Evolutionary conservation across 768 basidiomycete genomes (phyloP).

Genomic region (Podaxis pistillaris): DNA sequence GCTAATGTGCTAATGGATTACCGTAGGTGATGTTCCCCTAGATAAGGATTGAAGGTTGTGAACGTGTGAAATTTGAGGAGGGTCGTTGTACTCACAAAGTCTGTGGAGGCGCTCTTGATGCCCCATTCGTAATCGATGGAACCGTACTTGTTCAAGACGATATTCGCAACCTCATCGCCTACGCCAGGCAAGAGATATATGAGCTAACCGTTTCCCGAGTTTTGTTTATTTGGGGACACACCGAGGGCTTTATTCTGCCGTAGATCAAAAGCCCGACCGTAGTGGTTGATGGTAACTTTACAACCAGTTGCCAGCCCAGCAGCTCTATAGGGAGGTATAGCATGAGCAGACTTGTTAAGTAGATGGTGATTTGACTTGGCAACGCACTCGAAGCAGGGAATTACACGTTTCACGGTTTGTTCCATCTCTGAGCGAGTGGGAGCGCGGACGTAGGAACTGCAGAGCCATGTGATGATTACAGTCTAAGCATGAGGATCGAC

Average conservation of each 20-base stretch:
- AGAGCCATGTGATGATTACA: neutral
- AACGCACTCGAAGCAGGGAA: slow-evolving; percentile 70
- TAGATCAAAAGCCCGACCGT: slow-evolving; percentile 48
- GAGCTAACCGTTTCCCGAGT: neutral
- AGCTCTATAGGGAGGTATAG: slow-evolving; percentile 40
- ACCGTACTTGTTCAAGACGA: slow-evolving; percentile 61
- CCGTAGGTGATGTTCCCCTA: slow-evolving; percentile 79
- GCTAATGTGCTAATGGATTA: slow-evolving; percentile 24
- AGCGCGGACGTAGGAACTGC: slow-evolving; percentile 72
- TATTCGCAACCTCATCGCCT: slow-evolving; percentile 67
- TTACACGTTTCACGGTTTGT: slow-evolving; percentile 55
- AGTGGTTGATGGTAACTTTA: slow-evolving; percentile 38
- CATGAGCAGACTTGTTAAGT: neutral
- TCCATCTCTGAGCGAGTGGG: slow-evolving; percentile 62
- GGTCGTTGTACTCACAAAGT: slow-evolving; percentile 57
- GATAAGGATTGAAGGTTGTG: neutral
- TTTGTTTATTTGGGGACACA: slow-evolving; percentile 19
- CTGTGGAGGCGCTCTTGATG: slow-evolving; percentile 71
- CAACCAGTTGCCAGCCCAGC: slow-evolving; percentile 70
- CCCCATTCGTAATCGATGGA: slow-evolving; percentile 65
- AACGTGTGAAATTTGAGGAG: neutral
- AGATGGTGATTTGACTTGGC: neutral
- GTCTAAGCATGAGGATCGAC: neutral
- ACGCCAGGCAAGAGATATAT: neutral
- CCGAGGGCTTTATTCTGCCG: slow-evolving; percentile 68